Conservation (phyloP, 2,329 filamentous ascomycete species). For the Aspergillus sp. region DNA sequence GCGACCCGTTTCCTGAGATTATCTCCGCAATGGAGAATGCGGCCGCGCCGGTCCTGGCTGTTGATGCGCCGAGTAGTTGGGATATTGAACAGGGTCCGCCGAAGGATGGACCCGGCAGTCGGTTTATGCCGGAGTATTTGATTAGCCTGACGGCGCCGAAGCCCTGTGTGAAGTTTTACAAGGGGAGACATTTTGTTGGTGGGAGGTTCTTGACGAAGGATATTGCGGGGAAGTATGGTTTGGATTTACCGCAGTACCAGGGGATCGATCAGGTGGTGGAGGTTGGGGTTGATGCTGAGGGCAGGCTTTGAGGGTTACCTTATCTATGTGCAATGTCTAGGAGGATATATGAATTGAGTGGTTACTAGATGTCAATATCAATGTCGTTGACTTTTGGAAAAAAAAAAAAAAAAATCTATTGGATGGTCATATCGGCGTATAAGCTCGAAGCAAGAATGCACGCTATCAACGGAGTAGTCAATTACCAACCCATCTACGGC, state of each 20-base stretch:
- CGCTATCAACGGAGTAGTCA: background rate
- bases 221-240: slow-evolving; percentile 80
- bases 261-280: slow-evolving; percentile 90
- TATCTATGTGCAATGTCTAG: background rate
- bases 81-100: slow-evolving; percentile 86
- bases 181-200: slow-evolving; percentile 86
- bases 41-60: slow-evolving; percentile 74
- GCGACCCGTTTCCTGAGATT: slow-evolving; percentile 85
- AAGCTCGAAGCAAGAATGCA: background rate
- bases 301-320: slow-evolving; percentile 28
- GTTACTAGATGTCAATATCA: background rate
- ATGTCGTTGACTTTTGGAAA: background rate
- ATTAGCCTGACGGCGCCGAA: slow-evolving; percentile 94
- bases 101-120: slow-evolving; percentile 70
- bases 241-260: slow-evolving; percentile 79
- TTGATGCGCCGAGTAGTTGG: slow-evolving; percentile 95
- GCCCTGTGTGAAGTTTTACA: slow-evolving; percentile 79
- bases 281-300: slow-evolving; percentile 49
- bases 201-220: slow-evolving; percentile 80
- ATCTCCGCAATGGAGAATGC: slow-evolving; percentile 75
- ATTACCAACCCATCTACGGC: slow-evolving; percentile 6
- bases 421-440: background rate
- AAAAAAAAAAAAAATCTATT: slow-evolving; percentile 1
- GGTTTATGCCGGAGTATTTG: slow-evolving; percentile 76
- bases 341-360: background rate